These are phyloP conservation scores for Holtermannia corniformis DNA, from an alignment of 768 basidiomycete species.

Conservation along the genomic window DNA sequence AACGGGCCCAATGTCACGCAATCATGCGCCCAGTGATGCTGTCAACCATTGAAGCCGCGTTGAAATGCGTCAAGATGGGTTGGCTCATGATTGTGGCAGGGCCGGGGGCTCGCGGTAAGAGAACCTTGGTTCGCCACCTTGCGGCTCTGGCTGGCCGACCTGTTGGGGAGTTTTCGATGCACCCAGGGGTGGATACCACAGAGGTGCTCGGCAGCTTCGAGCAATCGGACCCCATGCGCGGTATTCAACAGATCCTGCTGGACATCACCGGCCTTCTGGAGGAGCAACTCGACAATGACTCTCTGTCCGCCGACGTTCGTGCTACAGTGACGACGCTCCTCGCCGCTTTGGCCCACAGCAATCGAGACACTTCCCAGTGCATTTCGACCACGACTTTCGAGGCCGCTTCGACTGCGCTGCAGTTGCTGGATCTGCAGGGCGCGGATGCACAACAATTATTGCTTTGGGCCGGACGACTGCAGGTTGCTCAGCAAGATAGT, in stretches of 20 bases:
- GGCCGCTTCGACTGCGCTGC: background rate
- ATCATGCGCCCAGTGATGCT: constrained; percentile 45
- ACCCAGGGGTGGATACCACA: constrained; percentile 78
- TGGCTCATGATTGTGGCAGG: constrained; percentile 91
- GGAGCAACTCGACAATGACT: background rate
- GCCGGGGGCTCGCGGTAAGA: constrained; percentile 64
- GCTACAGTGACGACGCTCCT: background rate
- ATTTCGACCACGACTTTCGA: background rate
- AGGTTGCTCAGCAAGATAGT: background rate
- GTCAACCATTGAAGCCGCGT: constrained; percentile 66
- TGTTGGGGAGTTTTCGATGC: constrained; percentile 67
- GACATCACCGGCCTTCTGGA: background rate
- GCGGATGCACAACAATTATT: background rate
- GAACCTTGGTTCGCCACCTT: constrained; percentile 57
- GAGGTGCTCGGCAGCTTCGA: constrained; percentile 95
- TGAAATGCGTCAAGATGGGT: constrained; percentile 59
- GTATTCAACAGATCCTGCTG: background rate
- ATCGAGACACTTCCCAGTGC: too few relatives aligned
- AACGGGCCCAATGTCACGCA: background rate
- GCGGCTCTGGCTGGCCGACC: constrained; percentile 61
- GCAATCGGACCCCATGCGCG: constrained; percentile 55
- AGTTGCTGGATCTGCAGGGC: background rate
- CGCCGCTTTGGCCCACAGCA: too few relatives aligned
- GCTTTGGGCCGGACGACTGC: background rate
- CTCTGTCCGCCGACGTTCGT: background rate